These are phyloP conservation scores for Kuraishia capsulata DNA, from an alignment of 805 yeast genomes.

Conservation along the genomic window DNA sequence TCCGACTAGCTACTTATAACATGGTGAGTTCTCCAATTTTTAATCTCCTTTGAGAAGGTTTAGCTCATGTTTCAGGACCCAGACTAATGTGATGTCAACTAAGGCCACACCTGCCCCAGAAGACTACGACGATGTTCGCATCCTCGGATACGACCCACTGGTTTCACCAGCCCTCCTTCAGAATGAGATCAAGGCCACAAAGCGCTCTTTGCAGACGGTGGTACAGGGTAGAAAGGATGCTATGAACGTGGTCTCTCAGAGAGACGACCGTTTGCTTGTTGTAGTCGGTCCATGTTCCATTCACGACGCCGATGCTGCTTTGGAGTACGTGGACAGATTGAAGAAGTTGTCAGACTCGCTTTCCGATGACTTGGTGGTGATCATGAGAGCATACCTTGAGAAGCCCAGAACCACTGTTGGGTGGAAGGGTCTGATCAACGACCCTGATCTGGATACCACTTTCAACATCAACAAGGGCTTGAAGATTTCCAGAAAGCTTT, in stretches of 20 bases:
- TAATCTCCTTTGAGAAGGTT: no score
- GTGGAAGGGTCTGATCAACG: conserved; percentile 97
- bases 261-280: conserved; percentile 79
- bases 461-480: conserved; percentile 94
- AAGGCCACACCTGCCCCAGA: conserved; percentile 48
- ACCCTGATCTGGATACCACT: conserved; percentile 90
- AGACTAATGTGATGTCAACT: no score
- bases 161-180: conserved; percentile 93
- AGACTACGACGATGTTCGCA: conserved; percentile 67
- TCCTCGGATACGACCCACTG: conserved; percentile 86
- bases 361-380: conserved; percentile 68
- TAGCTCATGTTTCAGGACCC: no score
- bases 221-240: conserved; percentile 71
- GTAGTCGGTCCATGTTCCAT: conserved; percentile 97
- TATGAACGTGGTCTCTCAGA: conserved; percentile 63
- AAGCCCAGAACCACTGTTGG: conserved; percentile 99
- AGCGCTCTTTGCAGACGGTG: conserved; percentile 51
- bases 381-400: conserved; percentile 97
- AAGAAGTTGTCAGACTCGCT: conserved; percentile 49
- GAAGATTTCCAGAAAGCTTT: conserved; percentile 79
- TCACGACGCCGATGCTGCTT: conserved; percentile 88
- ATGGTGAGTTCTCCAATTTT: no score
- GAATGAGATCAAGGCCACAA: conserved; percentile 69
- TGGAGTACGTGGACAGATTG: conserved; percentile 74
- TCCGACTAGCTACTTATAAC: no score